Evolutionary conservation across 768 basidiomycete species (phyloP), one percentile per base, ranked within the genome.

Genomic region (Lactarius indigo): DNA sequence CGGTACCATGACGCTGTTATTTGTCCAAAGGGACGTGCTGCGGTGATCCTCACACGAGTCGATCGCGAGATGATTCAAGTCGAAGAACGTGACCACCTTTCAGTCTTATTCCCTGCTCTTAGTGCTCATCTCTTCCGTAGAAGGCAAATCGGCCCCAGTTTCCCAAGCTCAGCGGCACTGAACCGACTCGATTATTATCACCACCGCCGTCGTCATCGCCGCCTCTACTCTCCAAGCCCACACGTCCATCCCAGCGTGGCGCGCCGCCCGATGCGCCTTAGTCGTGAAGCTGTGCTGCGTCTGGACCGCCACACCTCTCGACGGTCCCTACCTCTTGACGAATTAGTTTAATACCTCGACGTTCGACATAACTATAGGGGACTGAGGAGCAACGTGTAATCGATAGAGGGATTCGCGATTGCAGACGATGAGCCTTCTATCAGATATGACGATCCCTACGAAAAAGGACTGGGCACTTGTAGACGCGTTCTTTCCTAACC

Each of bases 211-310:
- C 77, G 54, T 72, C 59, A 31, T 15, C 78, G 57, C 59, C 55
- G 15, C 73, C 72, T 69, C 73, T 10, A 69, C 71, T 13, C 42
- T 69, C 50, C 76, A 76, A 4, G 75, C 76, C 41, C 70, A 74
- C 13, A 68, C 71, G 5, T 72, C 74, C 18, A 74, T 73, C 6
- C 75, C 78, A 13, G 69, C 76, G 58, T 70, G 73, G 30, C 82
- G 83, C 9, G 80, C 86, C 2, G 80, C 93, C 64, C 90, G 96
- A 67, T 89, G 58, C 89, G 96, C 10, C 76, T 83, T 64, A 94
- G 94, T 1, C 91, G 96, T 62, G 92, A 90, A 37, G 96, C 95
- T 3, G 85, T 91, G 33, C 74, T 88, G 15, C 79, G 87, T 69
- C 71, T 96, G 20, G 94, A 97, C 77, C 84, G 96, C 57, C 85